Evolutionary conservation across 805 yeast species (phyloP).

Genomic region (Wickerhamiella kazuoi): DNA sequence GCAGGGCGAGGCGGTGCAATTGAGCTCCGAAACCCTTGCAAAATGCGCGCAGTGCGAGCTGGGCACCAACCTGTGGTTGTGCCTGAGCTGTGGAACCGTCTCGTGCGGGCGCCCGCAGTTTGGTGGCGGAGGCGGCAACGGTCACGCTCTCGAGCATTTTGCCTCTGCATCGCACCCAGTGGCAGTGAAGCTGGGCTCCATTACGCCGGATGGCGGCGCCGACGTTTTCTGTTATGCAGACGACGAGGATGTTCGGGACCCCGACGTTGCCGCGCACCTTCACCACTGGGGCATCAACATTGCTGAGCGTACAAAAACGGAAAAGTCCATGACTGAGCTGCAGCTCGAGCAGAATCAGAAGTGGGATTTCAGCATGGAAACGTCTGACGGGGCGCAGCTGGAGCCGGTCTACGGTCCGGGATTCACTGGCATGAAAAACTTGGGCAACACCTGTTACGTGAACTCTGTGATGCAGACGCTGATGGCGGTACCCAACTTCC

Average conservation of each 20-base stretch:
- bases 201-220: constrained; percentile 51
- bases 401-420: constrained; percentile 56
- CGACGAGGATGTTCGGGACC: constrained; percentile 75
- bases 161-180: constrained; percentile 48
- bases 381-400: constrained; percentile 47
- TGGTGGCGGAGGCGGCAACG: constrained; percentile 86
- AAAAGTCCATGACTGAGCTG: constrained; percentile 71
- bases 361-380: constrained; percentile 80
- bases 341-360: constrained; percentile 84
- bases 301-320: constrained; percentile 45
- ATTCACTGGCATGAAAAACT: constrained; percentile 48
- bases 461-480: constrained; percentile 73
- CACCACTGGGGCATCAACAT: constrained; percentile 50
- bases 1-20: constrained; percentile 19
- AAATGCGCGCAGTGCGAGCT: constrained; percentile 29
- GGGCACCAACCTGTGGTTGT: constrained; percentile 73
- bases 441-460: constrained; percentile 70
- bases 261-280: constrained; percentile 32
- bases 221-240: constrained; percentile 83
- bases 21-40: constrained; percentile 8
- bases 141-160: constrained; percentile 71
- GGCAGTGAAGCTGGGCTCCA: constrained; percentile 81
- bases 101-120: constrained; percentile 94
- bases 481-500: constrained; percentile 26
- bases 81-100: constrained; percentile 73